These are phyloP conservation scores for Tuber melanosporum DNA, from an alignment of 495 filamentous ascomycete species.

Conservation along the genomic window DNA sequence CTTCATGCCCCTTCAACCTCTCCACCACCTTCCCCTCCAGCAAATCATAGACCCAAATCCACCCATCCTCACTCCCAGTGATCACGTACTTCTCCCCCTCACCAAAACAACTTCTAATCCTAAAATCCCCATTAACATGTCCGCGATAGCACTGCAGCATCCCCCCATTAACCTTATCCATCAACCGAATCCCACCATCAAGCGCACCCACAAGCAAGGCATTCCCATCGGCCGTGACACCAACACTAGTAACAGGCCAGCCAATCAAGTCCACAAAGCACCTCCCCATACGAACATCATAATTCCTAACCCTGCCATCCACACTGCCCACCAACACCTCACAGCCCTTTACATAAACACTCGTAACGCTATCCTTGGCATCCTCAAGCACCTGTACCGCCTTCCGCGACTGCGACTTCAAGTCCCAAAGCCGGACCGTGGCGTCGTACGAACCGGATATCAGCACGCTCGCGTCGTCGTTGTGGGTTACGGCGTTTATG, in stretches of 20 bases:
- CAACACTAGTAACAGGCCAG: slow-evolving; percentile 61
- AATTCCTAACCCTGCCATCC: slow-evolving; percentile 73
- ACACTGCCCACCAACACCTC: slow-evolving; percentile 71
- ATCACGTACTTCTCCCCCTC: slow-evolving; percentile 70
- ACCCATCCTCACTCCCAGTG: slow-evolving; percentile 73
- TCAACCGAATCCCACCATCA: slow-evolving; percentile 69
- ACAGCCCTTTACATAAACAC: slow-evolving; percentile 51
- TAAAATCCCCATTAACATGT: slow-evolving; percentile 56
- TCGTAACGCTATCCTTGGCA: slow-evolving; percentile 67
- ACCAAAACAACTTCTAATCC: slow-evolving; percentile 66
- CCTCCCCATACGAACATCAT: slow-evolving; percentile 80
- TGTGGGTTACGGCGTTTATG: slow-evolving; percentile 72
- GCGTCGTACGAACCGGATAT: slow-evolving; percentile 73
- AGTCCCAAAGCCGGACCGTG: slow-evolving; percentile 82
- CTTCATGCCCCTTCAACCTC: slow-evolving; percentile 54
- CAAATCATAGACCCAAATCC: slow-evolving; percentile 86
- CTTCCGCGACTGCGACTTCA: slow-evolving; percentile 54
- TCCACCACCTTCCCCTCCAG: slow-evolving; percentile 63
- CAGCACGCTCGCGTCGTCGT: slow-evolving; percentile 60
- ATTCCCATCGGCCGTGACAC: slow-evolving; percentile 62
- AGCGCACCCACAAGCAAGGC: slow-evolving; percentile 67
- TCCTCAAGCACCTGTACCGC: slow-evolving; percentile 73
- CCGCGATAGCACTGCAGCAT: slow-evolving; percentile 66
- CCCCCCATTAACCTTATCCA: slow-evolving; percentile 69
- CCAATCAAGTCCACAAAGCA: slow-evolving; percentile 67